These are phyloP conservation scores for Pneumocystis carinii DNA, from an alignment of 1,139 yeast genomes.

Conservation along the genomic window DNA sequence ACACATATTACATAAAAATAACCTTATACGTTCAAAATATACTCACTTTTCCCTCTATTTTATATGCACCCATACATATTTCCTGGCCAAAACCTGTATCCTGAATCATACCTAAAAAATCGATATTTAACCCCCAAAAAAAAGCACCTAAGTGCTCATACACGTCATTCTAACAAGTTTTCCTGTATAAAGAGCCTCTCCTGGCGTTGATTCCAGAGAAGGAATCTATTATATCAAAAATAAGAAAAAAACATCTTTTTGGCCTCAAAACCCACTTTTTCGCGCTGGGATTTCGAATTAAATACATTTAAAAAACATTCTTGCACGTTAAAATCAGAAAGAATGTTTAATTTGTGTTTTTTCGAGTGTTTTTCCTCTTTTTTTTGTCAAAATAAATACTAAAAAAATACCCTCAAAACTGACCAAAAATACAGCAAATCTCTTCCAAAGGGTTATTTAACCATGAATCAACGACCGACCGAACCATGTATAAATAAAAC, in stretches of 20 bases:
- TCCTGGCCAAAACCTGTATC: constrained; percentile 7
- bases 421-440: not conserved
- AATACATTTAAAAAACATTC: not conserved
- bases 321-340: not conserved
- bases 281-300: not conserved
- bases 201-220: not conserved
- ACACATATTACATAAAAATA: not conserved
- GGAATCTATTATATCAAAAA: not conserved
- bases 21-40: not conserved
- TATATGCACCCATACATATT: constrained; percentile 5
- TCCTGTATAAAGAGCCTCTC: not conserved
- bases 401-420: not conserved
- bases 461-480: not conserved
- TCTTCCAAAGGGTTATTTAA: not conserved
- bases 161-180: not conserved
- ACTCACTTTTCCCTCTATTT: not conserved
- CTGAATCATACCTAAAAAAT: constrained; percentile 3
- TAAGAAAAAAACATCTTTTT: not conserved
- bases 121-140: not conserved
- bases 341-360: not conserved
- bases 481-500: not conserved
- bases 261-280: not conserved
- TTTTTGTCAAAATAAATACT: not conserved
- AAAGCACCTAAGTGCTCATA: not conserved
- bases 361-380: not conserved